phyloP scores from a whole-genome alignment of 345 rosid species.

The Salix suchowensis region DNA sequence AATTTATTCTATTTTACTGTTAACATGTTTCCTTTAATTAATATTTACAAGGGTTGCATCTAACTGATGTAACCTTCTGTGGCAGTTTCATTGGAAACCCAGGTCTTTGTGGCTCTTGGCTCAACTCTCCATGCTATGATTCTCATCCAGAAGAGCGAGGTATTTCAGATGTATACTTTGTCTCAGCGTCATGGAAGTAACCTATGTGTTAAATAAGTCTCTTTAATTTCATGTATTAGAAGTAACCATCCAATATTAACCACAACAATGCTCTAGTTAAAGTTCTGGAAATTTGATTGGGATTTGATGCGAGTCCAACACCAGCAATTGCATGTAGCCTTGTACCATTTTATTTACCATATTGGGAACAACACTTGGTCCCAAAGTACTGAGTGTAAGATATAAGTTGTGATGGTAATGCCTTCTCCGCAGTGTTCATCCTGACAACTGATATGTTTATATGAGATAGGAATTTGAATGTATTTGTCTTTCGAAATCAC shows the following conservation, averaged over 20 bases:
- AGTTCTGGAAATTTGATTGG: not conserved
- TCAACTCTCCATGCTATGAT: constrained; percentile 52
- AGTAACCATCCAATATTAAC: not conserved
- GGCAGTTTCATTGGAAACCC: constrained; percentile 80
- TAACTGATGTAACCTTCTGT: constrained; percentile 1
- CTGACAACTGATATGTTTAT: not conserved
- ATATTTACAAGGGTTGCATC: not conserved
- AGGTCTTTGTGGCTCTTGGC: constrained; percentile 77
- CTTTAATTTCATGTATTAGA: not conserved
- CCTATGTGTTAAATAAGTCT: not conserved
- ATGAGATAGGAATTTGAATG: not conserved
- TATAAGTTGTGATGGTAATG: not conserved
- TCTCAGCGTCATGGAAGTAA: not conserved
- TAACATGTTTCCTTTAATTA: not conserved
- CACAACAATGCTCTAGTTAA: not conserved
- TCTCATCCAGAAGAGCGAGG: constrained; percentile 67
- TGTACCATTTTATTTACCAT: not conserved
- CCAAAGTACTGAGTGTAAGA: not conserved
- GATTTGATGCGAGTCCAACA: not conserved
- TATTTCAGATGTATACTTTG: constrained; percentile 15
- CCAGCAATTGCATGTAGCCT: not conserved
- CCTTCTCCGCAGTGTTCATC: not conserved
- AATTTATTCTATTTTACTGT: not conserved
- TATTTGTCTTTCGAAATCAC: not conserved
- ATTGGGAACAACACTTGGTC: not conserved